Evolutionary conservation across 345 rosid species (phyloP).

Genomic region (Passiflora organensis): DNA sequence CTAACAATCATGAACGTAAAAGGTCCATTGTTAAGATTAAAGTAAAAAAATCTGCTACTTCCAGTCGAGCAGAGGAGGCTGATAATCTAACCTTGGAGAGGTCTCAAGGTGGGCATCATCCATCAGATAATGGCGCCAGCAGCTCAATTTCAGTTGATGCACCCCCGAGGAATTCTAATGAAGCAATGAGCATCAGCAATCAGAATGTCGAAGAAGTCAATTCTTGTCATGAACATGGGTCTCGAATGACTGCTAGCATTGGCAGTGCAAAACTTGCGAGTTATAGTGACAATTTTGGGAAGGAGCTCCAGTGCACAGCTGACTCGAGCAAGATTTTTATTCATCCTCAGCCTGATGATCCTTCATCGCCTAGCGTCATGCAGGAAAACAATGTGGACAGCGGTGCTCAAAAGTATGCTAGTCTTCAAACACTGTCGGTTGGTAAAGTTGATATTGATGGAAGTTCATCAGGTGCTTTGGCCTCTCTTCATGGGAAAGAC

Average conservation of each 20-base stretch:
- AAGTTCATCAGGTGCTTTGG: slow-evolving; percentile 18
- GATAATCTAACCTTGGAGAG: slow-evolving; percentile 64
- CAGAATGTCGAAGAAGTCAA: slow-evolving; percentile 87
- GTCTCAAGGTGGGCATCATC: slow-evolving; percentile 56
- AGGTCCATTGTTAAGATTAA: slow-evolving; percentile 62
- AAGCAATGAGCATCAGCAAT: slow-evolving; percentile 65
- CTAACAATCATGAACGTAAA: slow-evolving; percentile 54
- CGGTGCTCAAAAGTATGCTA: slow-evolving; percentile 51
- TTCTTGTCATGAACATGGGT: slow-evolving; percentile 77
- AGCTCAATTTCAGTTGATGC: slow-evolving; percentile 97
- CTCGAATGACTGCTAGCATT: slow-evolving; percentile 89
- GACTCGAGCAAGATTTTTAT: slow-evolving; percentile 64
- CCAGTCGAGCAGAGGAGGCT: slow-evolving; percentile 64
- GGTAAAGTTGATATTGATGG: slow-evolving; percentile 29
- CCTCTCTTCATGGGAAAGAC: slow-evolving; percentile 35
- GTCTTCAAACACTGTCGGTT: slow-evolving; percentile 57
- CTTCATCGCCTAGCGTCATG: slow-evolving; percentile 34
- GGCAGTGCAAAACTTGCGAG: slow-evolving; percentile 74
- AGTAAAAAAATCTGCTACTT: slow-evolving; percentile 58
- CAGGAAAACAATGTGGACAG: slow-evolving; percentile 43
- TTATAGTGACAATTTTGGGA: slow-evolving; percentile 63
- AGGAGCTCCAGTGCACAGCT: slow-evolving; percentile 95
- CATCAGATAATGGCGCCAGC: slow-evolving; percentile 45
- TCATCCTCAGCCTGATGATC: slow-evolving; percentile 35
- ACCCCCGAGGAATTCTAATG: slow-evolving; percentile 65